phyloP scores from a whole-genome alignment of 257 asterid genomes.

The Craterostigma plantagineum region DNA sequence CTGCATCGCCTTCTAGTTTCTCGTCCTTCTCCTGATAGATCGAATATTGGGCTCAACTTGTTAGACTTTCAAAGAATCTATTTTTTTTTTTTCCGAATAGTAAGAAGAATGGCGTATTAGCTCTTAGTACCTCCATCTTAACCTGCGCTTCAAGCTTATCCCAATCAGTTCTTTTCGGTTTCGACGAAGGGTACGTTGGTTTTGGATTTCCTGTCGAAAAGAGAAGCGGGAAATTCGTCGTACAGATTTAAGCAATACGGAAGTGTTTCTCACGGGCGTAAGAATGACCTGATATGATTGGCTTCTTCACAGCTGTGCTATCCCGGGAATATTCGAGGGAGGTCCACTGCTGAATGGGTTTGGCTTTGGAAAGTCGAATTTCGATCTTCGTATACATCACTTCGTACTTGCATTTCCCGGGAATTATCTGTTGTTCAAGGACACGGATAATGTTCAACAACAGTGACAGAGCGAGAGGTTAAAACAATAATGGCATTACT shows the following conservation, averaged over 20 bases:
- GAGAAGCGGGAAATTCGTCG: no score
- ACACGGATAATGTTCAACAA: no score
- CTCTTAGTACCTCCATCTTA: slow-evolving; percentile 61
- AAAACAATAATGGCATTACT: no score
- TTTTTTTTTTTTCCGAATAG: no score
- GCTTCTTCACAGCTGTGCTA: slow-evolving; percentile 22
- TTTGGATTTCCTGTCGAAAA: slow-evolving; percentile 35
- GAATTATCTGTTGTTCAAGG: slow-evolving; percentile 83
- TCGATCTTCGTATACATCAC: slow-evolving; percentile 83
- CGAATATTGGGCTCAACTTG: no score
- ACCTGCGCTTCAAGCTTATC: slow-evolving; percentile 86
- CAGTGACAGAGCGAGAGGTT: no score
- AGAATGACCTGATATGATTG: slow-evolving; percentile 33
- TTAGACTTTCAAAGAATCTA: no score
- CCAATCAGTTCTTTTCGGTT: slow-evolving; percentile 55
- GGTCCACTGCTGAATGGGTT: slow-evolving; percentile 48
- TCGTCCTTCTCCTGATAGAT: slow-evolving; percentile 73
- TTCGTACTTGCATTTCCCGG: slow-evolving; percentile 45
- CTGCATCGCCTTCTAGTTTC: slow-evolving; percentile 95
- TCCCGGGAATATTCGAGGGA: slow-evolving; percentile 53
- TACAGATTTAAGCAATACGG: neutral
- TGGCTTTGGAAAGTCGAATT: slow-evolving; percentile 86
- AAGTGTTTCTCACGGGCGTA: neutral
- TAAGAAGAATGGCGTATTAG: no score
- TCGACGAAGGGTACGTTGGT: slow-evolving; percentile 80